phyloP scores from a whole-genome alignment of 345 rosid genomes.

The Gossypium australe region DNA sequence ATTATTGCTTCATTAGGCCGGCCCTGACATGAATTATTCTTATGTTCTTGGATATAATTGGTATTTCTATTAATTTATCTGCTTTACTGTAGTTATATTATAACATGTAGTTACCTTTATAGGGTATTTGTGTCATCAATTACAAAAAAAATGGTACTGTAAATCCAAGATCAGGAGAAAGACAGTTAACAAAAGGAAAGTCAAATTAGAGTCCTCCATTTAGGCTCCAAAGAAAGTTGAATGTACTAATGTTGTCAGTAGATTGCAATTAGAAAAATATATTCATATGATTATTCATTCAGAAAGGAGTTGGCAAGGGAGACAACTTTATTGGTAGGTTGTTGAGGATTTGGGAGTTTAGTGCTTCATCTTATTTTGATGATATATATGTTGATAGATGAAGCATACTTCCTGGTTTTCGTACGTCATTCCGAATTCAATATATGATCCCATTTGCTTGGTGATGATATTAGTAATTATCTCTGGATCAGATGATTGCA shows the following conservation, averaged over 20 bases:
- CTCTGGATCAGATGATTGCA: not conserved
- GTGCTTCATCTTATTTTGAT: not conserved
- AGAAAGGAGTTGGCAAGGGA: not conserved
- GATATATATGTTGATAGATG: not conserved
- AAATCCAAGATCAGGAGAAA: conserved; percentile 3
- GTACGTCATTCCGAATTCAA: not conserved
- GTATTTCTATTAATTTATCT: not conserved
- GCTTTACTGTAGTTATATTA: not conserved
- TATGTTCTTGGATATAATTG: not conserved
- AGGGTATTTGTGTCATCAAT: not conserved
- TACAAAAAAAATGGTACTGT: not conserved
- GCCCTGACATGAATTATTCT: conserved; percentile 1
- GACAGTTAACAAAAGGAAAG: not conserved
- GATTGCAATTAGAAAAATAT: not conserved
- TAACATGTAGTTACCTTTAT: not conserved
- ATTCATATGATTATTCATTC: not conserved
- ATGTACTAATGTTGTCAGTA: not conserved
- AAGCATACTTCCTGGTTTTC: not conserved
- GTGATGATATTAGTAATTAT: not conserved
- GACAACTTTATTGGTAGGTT: not conserved
- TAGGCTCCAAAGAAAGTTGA: not conserved
- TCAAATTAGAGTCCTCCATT: too few species aligned
- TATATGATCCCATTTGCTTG: not conserved
- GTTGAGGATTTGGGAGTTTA: not conserved
- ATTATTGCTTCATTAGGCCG: not conserved